Conservation (phyloP, 805 yeast species). For the Cyberlindnera misumaiensis region DNA sequence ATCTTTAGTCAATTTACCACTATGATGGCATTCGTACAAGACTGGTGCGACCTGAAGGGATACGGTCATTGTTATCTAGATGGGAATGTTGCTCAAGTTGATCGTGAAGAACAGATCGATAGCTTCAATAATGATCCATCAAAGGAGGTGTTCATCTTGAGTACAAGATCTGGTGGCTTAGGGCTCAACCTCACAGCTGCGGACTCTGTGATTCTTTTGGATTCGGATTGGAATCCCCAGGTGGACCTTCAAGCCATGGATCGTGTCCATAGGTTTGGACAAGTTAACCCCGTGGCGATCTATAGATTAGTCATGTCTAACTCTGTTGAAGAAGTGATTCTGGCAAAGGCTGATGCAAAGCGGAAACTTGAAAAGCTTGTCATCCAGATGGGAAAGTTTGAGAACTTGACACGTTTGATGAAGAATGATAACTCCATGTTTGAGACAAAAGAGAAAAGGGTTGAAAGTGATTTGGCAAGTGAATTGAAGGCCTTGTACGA, state of each 20-base stretch:
- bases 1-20: slow-evolving; percentile 83
- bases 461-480: slow-evolving; percentile 28
- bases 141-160: slow-evolving; percentile 56
- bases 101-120: slow-evolving; percentile 57
- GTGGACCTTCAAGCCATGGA: slow-evolving; percentile 96
- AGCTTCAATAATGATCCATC: slow-evolving; percentile 32
- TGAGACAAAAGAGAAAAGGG: slow-evolving; percentile 15
- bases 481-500: slow-evolving; percentile 36
- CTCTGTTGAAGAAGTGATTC: slow-evolving; percentile 77
- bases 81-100: slow-evolving; percentile 63
- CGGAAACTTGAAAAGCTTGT: slow-evolving; percentile 72
- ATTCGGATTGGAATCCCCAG: slow-evolving; percentile 97
- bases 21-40: slow-evolving; percentile 75
- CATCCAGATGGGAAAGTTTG: slow-evolving; percentile 57
- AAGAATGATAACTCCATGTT: slow-evolving; percentile 24
- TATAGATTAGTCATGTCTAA: slow-evolving; percentile 71
- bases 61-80: slow-evolving; percentile 58
- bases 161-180: slow-evolving; percentile 92
- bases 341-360: slow-evolving; percentile 75
- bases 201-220: slow-evolving; percentile 84
- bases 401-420: slow-evolving; percentile 33
- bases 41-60: slow-evolving; percentile 52
- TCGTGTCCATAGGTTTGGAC: slow-evolving; percentile 91
- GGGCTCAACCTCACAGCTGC: slow-evolving; percentile 85
- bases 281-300: slow-evolving; percentile 72